Evolutionary conservation across 2,329 filamentous ascomycete genomes (phyloP), one percentile per base, ranked within the genome.

Genomic region (Neoascochyta sp.): DNA sequence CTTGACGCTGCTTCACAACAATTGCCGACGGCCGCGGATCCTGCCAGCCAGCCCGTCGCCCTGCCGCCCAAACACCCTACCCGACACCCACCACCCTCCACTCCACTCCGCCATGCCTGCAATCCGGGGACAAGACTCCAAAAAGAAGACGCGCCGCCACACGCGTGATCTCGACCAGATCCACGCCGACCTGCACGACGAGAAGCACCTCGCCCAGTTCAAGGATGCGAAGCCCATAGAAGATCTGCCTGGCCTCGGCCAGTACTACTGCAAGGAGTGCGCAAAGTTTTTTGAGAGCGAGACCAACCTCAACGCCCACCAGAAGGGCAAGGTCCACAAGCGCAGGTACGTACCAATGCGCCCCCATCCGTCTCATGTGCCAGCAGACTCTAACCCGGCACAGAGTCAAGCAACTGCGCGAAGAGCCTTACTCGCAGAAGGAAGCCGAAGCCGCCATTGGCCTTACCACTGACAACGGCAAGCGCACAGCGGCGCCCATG

Each of bases 211-310:
- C 18, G 69, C 78, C 25, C 78, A 86, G 45, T 88, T 82, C 71
- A 84, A 88, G 59, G 75, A 80, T 27, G 78, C 80, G 23, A 93
- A 95, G 58, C 78, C 83, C 5, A 68, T 76, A 13, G 90, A 96
- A 59, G 92, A 96, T 54, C 74, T 95, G 19, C 92, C 92, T 3
- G 90, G 81, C 0, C 72, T 95, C 27, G 92, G 92, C 15, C 74
- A 79, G 50, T 81, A 81, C 61, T 96, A 95, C 65, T 98, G 92
- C 64, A 73, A 83, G 10, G 85, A 95, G 65, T 98, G 92, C 64
- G 83, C 92, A 42, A 96, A 94, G 69, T 96, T 86, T 83, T 96
- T 93, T 62, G 90, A 96, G 63, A 83, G 80, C 27, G 84, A 92
- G 46, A 64, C 75, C 50, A 93, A 86, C 50, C 69, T 94, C 35